These are phyloP conservation scores for Cicer arietinum DNA, from an alignment of 306 rosid species.

Conservation along the genomic window DNA sequence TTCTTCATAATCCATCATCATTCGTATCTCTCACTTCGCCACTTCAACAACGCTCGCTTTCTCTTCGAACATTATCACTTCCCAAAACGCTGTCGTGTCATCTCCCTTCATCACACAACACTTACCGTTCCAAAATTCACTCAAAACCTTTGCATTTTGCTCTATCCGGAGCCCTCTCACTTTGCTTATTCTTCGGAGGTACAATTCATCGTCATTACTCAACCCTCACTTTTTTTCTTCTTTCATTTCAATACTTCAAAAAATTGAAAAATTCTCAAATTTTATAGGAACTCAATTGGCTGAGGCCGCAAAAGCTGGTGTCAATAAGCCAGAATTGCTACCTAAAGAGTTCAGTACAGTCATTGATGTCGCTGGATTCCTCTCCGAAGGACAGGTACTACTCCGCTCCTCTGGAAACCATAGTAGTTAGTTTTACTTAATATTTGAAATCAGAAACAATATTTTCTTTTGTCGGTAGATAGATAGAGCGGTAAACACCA, in stretches of 20 bases:
- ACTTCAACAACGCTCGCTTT: conserved; percentile 26
- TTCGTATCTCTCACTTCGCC: conserved; percentile 31
- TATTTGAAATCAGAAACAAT: too few relatives aligned
- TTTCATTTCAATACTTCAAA: not conserved
- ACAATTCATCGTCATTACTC: not conserved
- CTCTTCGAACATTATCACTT: conserved; percentile 27
- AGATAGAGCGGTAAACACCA: too few relatives aligned
- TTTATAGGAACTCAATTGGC: conserved; percentile 59
- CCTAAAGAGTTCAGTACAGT: conserved; percentile 81
- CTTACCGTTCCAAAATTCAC: conserved; percentile 38
- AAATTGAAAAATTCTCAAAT: not conserved
- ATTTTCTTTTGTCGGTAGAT: too few relatives aligned
- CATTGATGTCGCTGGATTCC: conserved; percentile 97
- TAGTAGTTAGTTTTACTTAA: too few relatives aligned
- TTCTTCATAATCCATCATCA: conserved; percentile 50
- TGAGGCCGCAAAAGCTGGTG: conserved; percentile 87
- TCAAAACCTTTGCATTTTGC: conserved; percentile 61
- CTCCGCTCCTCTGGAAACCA: too few relatives aligned
- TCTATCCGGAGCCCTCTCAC: conserved; percentile 73
- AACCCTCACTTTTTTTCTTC: not conserved
- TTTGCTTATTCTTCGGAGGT: conserved; percentile 72
- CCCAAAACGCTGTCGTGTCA: conserved; percentile 49
- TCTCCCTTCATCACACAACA: conserved; percentile 44
- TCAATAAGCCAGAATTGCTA: conserved; percentile 91
- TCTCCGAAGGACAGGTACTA: conserved; percentile 89